A percentile compares a stretch with the other conserved stretches of the same genome.
Conservation (phyloP, 1,139 yeast genomes). For the Candida frijolesensis region DNA sequence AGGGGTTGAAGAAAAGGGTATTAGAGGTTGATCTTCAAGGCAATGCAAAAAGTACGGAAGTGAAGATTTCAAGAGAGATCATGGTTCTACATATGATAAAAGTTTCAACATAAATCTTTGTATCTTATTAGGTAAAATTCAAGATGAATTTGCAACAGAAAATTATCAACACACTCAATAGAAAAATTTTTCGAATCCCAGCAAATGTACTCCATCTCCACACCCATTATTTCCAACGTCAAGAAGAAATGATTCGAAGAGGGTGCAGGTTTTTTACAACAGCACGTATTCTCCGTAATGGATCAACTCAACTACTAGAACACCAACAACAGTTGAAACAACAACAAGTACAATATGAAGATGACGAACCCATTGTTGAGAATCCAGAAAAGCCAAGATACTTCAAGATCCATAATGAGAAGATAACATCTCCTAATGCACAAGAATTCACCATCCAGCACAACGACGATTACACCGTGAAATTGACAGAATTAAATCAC, state of each 20-base stretch:
- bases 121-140: not conserved
- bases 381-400: not conserved
- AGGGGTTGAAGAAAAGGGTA: not conserved
- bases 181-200: not conserved
- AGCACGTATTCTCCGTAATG: not conserved
- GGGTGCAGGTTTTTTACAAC: not conserved
- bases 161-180: not conserved
- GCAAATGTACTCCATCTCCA: not conserved
- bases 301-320: not conserved
- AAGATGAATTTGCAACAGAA: not conserved
- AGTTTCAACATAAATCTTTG: no score
- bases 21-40: no score
- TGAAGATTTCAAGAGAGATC: no score
- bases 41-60: no score
- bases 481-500: constrained; percentile 1
- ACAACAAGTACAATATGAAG: no score
- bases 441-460: not conserved
- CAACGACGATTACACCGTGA: not conserved
- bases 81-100: not conserved
- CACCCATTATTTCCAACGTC: not conserved
- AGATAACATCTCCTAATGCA: not conserved
- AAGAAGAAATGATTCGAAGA: not conserved
- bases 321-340: not conserved
- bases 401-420: constrained; percentile 3
- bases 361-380: not conserved